phyloP scores from a whole-genome alignment of 1,139 yeast genomes.

The Suhomyces panamericanus region DNA sequence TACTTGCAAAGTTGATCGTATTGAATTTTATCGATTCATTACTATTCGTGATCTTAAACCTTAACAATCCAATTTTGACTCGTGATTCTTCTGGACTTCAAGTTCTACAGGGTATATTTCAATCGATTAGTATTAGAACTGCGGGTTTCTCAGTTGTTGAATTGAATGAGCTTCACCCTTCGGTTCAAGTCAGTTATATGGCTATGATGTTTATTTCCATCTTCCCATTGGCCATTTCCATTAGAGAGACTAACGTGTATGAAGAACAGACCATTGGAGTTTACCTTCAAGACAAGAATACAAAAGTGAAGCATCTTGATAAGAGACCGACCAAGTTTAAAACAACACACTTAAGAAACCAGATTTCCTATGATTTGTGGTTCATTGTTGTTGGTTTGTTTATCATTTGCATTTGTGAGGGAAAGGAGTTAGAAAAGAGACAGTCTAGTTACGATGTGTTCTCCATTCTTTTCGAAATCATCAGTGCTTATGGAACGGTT shows the following conservation, averaged over 20 bases:
- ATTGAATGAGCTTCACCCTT: slow-evolving; percentile 73
- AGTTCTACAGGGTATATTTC: slow-evolving; percentile 79
- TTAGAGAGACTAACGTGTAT: slow-evolving; percentile 94
- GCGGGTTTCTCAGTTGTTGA: slow-evolving; percentile 84
- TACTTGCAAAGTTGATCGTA: slow-evolving; percentile 67
- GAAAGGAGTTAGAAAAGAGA: slow-evolving; percentile 51
- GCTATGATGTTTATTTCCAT: slow-evolving; percentile 98
- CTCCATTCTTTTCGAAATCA: slow-evolving; percentile 77
- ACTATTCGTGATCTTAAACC: slow-evolving; percentile 75
- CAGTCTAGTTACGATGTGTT: slow-evolving; percentile 64
- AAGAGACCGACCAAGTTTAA: slow-evolving; percentile 61
- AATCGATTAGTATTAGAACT: slow-evolving; percentile 90
- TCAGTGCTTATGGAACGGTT: slow-evolving; percentile 95
- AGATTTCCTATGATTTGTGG: slow-evolving; percentile 94
- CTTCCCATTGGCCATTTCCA: slow-evolving; percentile 91
- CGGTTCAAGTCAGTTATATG: slow-evolving; percentile 90
- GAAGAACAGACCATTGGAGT: slow-evolving; percentile 95
- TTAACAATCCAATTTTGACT: slow-evolving; percentile 49
- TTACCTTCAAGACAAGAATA: slow-evolving; percentile 51
- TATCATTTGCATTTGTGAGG: slow-evolving; percentile 84
- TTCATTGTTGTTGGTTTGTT: slow-evolving; percentile 84
- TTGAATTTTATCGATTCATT: slow-evolving; percentile 78
- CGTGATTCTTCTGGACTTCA: slow-evolving; percentile 64
- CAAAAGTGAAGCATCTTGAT: slow-evolving; percentile 23
- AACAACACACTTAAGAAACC: slow-evolving; percentile 90